phyloP scores from a whole-genome alignment of 306 rosid genomes.

The Cucumis cinereus region DNA sequence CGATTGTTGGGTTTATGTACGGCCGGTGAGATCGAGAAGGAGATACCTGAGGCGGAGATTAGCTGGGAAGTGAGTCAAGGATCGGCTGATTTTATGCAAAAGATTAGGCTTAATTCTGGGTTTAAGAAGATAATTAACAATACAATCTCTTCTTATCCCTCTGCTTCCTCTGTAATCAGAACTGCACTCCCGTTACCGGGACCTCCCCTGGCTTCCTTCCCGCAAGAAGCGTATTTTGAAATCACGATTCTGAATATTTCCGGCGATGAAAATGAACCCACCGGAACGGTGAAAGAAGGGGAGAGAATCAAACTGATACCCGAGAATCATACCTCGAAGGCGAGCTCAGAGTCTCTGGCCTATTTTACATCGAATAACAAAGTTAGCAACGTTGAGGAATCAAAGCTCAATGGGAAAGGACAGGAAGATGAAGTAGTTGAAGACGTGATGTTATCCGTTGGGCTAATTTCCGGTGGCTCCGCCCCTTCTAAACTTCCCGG shows the following conservation, averaged over 20 bases:
- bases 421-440: slow-evolving; percentile 25
- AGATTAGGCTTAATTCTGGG: slow-evolving; percentile 69
- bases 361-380: slow-evolving; percentile 36
- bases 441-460: slow-evolving; percentile 44
- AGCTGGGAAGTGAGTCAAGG: slow-evolving; percentile 73
- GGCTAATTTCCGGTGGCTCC: slow-evolving; percentile 48
- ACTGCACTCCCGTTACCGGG: slow-evolving; percentile 81
- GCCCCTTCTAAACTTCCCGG: slow-evolving; percentile 64
- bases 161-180: slow-evolving; percentile 37
- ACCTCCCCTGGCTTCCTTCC: slow-evolving; percentile 65
- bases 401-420: slow-evolving; percentile 33
- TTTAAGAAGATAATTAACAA: slow-evolving; percentile 20
- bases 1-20: slow-evolving; percentile 43
- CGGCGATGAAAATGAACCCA: slow-evolving; percentile 23
- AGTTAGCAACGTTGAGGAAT: slow-evolving; percentile 35
- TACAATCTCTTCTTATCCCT: slow-evolving; percentile 12
- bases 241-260: slow-evolving; percentile 39
- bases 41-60: slow-evolving; percentile 47
- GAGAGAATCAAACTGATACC: slow-evolving; percentile 57
- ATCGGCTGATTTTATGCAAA: slow-evolving; percentile 79
- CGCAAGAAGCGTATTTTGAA: slow-evolving; percentile 92
- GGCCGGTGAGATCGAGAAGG: slow-evolving; percentile 34
- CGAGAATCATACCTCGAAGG: slow-evolving; percentile 26
- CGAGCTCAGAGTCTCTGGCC: slow-evolving; percentile 47
- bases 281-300: slow-evolving; percentile 38